Evolutionary conservation across 371 early-diverging fungal species (phyloP), one percentile per base, ranked within the genome.

Genomic region (Circinella minor): DNA sequence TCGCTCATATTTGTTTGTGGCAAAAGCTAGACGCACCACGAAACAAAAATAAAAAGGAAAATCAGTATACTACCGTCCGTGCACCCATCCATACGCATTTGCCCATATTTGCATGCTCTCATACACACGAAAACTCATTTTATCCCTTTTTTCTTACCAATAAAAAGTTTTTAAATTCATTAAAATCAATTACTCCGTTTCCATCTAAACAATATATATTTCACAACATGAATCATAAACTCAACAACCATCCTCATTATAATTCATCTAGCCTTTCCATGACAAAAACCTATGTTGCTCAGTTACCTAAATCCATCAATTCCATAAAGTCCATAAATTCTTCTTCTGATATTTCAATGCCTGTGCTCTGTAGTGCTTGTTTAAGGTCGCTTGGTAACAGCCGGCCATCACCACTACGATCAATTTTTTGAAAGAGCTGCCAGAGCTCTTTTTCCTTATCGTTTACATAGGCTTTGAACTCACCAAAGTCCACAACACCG

Each of bases 121-220:
- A 61, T 36, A 43, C 14, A 10, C 27, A 18, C 39, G 6, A 54
- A 78, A 73, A 51, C 15, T 13, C 51, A 51, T 13, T 15, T 5
- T 5, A 17, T 14, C 51, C 14, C 15, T 51, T 51, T n/a, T 15
- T 5, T n/a, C 15, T 51, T 79, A 91, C 89, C 77, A 93, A 72
- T 11, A 92, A 74, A 70, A 90, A 92, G 80, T 92, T 90, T 65
- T 88, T 82, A 82, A 89, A 91, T 75, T 93, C 91, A 51, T 83
- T 77, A 74, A 83, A 90, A 69, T 89, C 88, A 59, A 90, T 90
- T 7, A 76, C 74, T 36, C 92, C 91, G 73, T 89, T 85, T 11
- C 85, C 85, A 77, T 87, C 81, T 73, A 71, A 36, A 14, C 5
- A 51, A 13, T 48, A 13, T 49, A 62, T 20, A 36, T 37, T 65